phyloP scores from a whole-genome alignment of 768 basidiomycete species.

The Mycena olivaceomarginata region DNA sequence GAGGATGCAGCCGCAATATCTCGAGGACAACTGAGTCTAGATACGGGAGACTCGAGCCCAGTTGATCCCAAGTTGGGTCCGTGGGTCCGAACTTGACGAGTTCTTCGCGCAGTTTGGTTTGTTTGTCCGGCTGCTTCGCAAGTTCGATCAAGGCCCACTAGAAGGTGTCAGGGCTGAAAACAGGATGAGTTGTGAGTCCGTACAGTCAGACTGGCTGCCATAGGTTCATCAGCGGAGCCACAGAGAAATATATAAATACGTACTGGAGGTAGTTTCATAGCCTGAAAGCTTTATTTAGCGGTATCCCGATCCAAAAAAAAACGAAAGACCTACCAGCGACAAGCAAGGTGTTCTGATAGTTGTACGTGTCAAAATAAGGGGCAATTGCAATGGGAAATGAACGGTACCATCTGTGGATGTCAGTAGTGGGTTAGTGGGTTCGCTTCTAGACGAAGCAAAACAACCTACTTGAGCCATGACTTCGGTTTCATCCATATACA shows the following conservation, averaged over 20 bases:
- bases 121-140: constrained; percentile 52
- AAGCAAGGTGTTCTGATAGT: constrained; percentile 56
- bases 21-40: constrained; percentile 65
- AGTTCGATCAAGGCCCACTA: constrained; percentile 62
- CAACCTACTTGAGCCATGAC: constrained; percentile 50
- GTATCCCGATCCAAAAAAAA: neutral
- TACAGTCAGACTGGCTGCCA: constrained; percentile 48
- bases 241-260: constrained; percentile 4
- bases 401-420: constrained; percentile 9
- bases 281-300: constrained; percentile 48
- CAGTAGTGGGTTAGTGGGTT: neutral
- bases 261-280: constrained; percentile 64
- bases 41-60: constrained; percentile 56
- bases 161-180: neutral
- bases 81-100: constrained; percentile 43
- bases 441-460: neutral
- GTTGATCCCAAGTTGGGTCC: constrained; percentile 62
- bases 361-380: neutral
- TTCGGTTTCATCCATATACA: constrained; percentile 48
- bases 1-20: constrained; percentile 59
- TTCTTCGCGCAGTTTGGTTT: constrained; percentile 56
- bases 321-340: constrained; percentile 38
- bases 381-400: neutral
- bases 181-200: neutral
- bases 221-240: neutral